These are phyloP conservation scores for Dianthus caryophyllus DNA, from an alignment of 148 eudicot species.

Conservation along the genomic window DNA sequence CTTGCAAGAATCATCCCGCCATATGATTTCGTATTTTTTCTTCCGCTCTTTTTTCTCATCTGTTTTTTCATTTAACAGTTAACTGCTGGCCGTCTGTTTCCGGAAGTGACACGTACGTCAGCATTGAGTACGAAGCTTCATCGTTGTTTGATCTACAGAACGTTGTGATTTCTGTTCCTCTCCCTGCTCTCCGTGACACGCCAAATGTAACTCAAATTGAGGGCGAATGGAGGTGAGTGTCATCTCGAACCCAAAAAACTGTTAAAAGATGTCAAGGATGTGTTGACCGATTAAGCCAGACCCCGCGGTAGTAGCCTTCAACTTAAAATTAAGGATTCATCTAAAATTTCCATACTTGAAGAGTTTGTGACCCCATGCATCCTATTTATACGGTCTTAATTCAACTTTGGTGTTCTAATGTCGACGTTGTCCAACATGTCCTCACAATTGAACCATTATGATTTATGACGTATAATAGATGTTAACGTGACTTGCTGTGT, in stretches of 20 bases:
- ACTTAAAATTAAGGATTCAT: background rate
- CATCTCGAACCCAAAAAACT: background rate
- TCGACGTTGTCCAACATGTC: too few relatives aligned
- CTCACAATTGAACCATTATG: too few relatives aligned
- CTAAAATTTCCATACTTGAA: background rate
- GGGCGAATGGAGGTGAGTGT: slow-evolving; percentile 89
- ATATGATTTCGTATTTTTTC: background rate
- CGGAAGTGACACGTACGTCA: slow-evolving; percentile 88
- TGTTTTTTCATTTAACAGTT: slow-evolving; percentile 41
- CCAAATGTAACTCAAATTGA: slow-evolving; percentile 85
- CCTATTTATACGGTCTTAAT: too few relatives aligned
- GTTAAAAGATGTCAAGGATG: background rate
- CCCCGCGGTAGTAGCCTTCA: background rate
- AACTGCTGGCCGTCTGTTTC: slow-evolving; percentile 99
- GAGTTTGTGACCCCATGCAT: background rate
- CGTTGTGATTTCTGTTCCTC: slow-evolving; percentile 94
- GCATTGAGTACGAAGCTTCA: slow-evolving; percentile 93
- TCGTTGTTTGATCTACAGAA: slow-evolving; percentile 79
- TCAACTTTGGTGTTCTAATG: too few relatives aligned
- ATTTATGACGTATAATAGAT: too few relatives aligned
- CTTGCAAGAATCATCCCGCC: background rate
- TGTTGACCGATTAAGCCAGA: background rate
- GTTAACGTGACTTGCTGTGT: too few relatives aligned
- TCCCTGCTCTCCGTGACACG: slow-evolving; percentile 93
- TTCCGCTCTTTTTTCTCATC: background rate